phyloP scores from a whole-genome alignment of 2,329 filamentous ascomycete genomes.

The Hymenoscyphus repandus region DNA sequence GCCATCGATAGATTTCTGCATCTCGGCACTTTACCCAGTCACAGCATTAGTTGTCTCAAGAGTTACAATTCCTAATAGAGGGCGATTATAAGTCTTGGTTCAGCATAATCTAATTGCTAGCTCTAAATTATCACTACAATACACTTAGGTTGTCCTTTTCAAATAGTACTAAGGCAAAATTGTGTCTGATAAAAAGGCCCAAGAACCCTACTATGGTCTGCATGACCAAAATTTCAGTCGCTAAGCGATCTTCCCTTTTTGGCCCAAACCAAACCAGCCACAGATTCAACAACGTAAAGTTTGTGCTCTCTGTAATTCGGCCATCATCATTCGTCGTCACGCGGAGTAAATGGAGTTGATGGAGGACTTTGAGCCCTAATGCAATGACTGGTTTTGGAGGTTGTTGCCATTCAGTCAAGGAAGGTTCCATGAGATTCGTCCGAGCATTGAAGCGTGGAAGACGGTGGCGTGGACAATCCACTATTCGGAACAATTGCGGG shows the following conservation, averaged over 20 bases:
- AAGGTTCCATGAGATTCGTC: slow-evolving; percentile 81
- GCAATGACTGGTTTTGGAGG: slow-evolving; percentile 65
- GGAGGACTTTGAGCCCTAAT: slow-evolving; percentile 61
- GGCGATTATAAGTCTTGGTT: no score
- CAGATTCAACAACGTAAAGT: slow-evolving; percentile 89
- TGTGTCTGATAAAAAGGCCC: slow-evolving; percentile 80
- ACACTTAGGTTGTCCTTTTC: slow-evolving; percentile 71
- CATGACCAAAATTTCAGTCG: slow-evolving; percentile 72
- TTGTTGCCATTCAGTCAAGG: slow-evolving; percentile 69
- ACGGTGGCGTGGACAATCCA: slow-evolving; percentile 90
- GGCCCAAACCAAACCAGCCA: slow-evolving; percentile 96
- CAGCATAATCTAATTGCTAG: background rate
- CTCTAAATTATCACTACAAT: background rate
- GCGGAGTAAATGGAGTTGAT: slow-evolving; percentile 61
- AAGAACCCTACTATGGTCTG: slow-evolving; percentile 73
- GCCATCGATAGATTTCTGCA: no score
- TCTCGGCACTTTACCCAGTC: no score
- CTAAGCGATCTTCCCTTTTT: slow-evolving; percentile 78
- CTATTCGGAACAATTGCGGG: slow-evolving; percentile 82
- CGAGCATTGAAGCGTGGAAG: slow-evolving; percentile 83
- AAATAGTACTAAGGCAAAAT: slow-evolving; percentile 82
- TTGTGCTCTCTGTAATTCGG: slow-evolving; percentile 72
- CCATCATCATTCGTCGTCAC: slow-evolving; percentile 64
- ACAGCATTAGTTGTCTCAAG: no score
- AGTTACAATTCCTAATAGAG: no score